Base-by-base conservation (phyloP, 768 basidiomycete genomes). In the Tulasnella calospora region DNA sequence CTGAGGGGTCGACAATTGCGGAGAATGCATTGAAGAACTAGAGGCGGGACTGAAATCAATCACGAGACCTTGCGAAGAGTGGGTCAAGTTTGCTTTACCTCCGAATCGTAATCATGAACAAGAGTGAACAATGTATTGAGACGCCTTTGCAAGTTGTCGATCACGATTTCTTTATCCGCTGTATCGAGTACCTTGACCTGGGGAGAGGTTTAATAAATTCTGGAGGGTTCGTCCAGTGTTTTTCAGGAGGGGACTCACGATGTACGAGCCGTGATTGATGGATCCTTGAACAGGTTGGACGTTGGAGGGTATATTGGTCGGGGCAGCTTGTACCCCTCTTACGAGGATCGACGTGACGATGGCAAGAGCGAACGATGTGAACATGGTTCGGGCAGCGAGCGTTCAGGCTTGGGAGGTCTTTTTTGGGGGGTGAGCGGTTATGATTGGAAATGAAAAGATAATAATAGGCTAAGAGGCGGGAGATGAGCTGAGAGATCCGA, bases 21-120 rank as follows among this genome's bases (percentile, higher is more conserved):
- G 79, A 46, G 61, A 51, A 79, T 44, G 75, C 79, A 41, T 78
- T 79, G 70, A 79, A 72, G 35, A 78, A n/a, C 41, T 67, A 13
- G 33, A 38, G 9, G n/a, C 35, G 33, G 13, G 17, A 5, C 35
- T n/a, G 35, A 38, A 21, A 33, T 78, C n/a, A 73, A 36, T 27
- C 9, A 19, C 19, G 8, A 5, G 51, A 44, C 38, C 7, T 2
- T 10, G 77, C 23, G 23, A 77, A 0, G 27, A 35, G 12, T 33
- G 72, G 55, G 46, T 10, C 23, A 5, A 12, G 36, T 15, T 33
- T 78, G 33, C 77, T 55, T n/a, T 41, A 78, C 77, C 46, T 61
- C 44, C n/a, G 74, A 35, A 33, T 79, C 78, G 47, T 79, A 79
- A 27, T 79, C 40, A 35, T 79, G 76, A 79, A 74, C 77, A 77